A percentile compares a stretch with the other conserved stretches of the same genome.
phyloP scores from a whole-genome alignment of 1,284 basidiomycete species.

The Pascua sp. region DNA sequence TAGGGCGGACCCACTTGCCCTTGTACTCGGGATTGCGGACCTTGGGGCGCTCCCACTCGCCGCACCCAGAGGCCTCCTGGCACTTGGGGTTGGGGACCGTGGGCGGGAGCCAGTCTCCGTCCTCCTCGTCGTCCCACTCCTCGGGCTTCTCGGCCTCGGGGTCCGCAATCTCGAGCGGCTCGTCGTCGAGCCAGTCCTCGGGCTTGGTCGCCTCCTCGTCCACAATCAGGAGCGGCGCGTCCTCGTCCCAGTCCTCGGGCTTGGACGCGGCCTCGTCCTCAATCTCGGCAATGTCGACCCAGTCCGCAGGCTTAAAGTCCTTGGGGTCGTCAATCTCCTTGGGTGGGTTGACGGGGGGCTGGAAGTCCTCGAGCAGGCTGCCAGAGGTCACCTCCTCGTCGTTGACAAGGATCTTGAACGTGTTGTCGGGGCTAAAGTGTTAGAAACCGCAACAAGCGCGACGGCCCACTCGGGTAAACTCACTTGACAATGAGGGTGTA shows the following conservation, averaged over 20 bases:
- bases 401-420: conserved; percentile 90
- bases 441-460: too few species aligned
- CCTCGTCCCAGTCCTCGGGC: conserved; percentile 96
- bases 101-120: conserved; percentile 96
- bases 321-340: conserved; percentile 88
- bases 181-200: conserved; percentile 92
- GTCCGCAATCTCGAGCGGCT: conserved; percentile 77
- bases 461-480: conserved; percentile 31
- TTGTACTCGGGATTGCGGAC: conserved; percentile 90
- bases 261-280: conserved; percentile 79
- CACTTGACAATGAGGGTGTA: conserved; percentile 83
- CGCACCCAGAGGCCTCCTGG: conserved; percentile 84
- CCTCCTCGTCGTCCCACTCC: conserved; percentile 99
- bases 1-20: conserved; percentile 92
- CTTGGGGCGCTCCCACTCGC: conserved; percentile 81
- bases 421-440: conserved; percentile 68
- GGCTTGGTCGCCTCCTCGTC: conserved; percentile 87
- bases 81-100: conserved; percentile 86
- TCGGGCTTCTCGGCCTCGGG: conserved; percentile 96
- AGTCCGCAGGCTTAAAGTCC: conserved; percentile 85
- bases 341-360: conserved; percentile 88
- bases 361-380: conserved; percentile 87
- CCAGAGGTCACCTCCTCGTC: conserved; percentile 77
- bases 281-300: conserved; percentile 89
- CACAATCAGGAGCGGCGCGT: conserved; percentile 81